Percentiles rank a stretch among this genome's conserved stretches.
Evolutionary conservation across 2,329 filamentous ascomycete genomes (phyloP).

Genomic region (Lachnellula willkommii): DNA sequence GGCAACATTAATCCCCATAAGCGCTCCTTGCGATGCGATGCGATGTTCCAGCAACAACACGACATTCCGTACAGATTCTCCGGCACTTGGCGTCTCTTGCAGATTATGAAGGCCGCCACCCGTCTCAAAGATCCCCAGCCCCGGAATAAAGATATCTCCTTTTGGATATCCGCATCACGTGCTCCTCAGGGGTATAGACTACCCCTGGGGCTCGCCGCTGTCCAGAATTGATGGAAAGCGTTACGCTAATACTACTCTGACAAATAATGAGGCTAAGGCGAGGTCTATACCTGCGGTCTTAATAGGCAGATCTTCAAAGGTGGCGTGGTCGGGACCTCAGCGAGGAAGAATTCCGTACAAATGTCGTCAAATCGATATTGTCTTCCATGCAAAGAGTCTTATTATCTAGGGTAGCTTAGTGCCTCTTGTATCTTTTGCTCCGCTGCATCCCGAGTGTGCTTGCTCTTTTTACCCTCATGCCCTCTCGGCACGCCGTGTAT

Average conservation of each 20-base stretch:
- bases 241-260: not conserved
- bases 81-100: not conserved
- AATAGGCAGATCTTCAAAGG: not conserved
- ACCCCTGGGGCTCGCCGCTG: not conserved
- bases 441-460: not conserved
- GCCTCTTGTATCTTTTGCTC: not conserved
- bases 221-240: not conserved
- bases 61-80: not conserved
- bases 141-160: not conserved
- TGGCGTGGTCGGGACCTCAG: not conserved
- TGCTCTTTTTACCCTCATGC: not conserved
- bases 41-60: not conserved
- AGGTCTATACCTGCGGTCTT: not conserved
- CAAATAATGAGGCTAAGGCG: not conserved
- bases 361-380: not conserved
- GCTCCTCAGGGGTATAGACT: not conserved
- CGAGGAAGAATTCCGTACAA: not conserved
- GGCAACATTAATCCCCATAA: not conserved
- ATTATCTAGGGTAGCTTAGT: not conserved
- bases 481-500: not conserved
- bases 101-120: slow-evolving; percentile 1
- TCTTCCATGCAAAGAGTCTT: not conserved
- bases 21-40: not conserved
- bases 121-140: slow-evolving; percentile 1
- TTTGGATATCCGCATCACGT: not conserved